Evolutionary conservation across 805 yeast species (phyloP).

Genomic region (Candida multigemmis): DNA sequence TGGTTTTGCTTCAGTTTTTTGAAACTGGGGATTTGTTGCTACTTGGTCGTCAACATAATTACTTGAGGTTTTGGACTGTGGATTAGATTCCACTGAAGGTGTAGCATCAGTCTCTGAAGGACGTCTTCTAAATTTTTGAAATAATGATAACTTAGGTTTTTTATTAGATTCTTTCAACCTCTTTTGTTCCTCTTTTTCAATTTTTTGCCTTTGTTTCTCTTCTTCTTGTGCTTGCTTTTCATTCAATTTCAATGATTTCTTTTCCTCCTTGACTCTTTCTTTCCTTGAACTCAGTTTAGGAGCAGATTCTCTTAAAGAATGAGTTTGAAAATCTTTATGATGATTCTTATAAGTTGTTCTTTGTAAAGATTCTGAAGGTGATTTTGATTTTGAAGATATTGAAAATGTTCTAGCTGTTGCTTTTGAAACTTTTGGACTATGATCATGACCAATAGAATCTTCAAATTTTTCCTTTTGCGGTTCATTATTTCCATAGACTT

Average conservation of each 20-base stretch:
- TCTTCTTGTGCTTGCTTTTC: constrained; percentile 9
- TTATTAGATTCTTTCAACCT: no score
- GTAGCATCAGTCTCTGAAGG: no score
- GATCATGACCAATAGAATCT: neutral
- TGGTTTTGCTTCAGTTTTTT: no score
- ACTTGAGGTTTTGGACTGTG: no score
- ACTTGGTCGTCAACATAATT: no score
- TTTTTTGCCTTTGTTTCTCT: constrained; percentile 6
- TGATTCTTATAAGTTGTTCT: constrained; percentile 16
- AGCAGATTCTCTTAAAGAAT: constrained; percentile 17
- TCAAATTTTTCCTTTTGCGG: constrained; percentile 3
- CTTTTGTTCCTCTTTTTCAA: constrained; percentile 4
- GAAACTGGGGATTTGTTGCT: no score
- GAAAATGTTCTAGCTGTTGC: constrained; percentile 1
- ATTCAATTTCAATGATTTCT: constrained; percentile 8
- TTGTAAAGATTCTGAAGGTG: constrained; percentile 2
- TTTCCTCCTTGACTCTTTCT: constrained; percentile 16
- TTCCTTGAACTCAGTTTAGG: constrained; percentile 9
- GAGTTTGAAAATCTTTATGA: constrained; percentile 20
- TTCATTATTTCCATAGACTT: constrained; percentile 39
- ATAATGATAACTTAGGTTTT: no score
- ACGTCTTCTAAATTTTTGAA: no score
- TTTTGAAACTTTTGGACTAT: neutral
- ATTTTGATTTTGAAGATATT: constrained; percentile 1
- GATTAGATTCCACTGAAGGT: no score